A percentile compares a stretch with the other conserved stretches of the same genome.
phyloP scores from a whole-genome alignment of 2,329 filamentous ascomycete species.

The Fusarium irregulare region DNA sequence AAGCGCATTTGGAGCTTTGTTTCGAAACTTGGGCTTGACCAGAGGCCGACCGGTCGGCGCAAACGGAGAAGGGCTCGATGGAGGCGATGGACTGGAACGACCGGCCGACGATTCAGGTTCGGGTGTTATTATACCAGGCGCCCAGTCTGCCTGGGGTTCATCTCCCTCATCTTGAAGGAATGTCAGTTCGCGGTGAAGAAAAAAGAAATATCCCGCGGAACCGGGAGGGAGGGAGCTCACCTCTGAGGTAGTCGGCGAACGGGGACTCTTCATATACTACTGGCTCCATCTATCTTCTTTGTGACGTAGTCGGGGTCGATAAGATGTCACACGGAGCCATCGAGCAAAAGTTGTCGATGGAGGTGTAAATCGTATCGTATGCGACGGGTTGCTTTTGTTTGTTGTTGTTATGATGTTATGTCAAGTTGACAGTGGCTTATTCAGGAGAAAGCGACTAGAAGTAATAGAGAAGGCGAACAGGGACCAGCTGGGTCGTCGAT shows the following conservation, averaged over 20 bases:
- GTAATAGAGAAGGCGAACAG: constrained; percentile 33
- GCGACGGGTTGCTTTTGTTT: background rate
- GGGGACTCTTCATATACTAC: constrained; percentile 88
- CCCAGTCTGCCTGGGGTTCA: constrained; percentile 60
- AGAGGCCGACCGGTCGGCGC: constrained; percentile 67
- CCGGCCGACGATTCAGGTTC: constrained; percentile 47
- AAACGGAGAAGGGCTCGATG: constrained; percentile 63
- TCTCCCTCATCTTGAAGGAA: constrained; percentile 59
- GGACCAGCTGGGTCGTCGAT: constrained; percentile 42
- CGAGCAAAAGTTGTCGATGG: constrained; percentile 36
- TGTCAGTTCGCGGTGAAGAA: constrained; percentile 14
- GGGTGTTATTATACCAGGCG: constrained; percentile 54
- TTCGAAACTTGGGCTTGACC: constrained; percentile 65
- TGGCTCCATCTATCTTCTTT: constrained; percentile 73
- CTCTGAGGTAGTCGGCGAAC: constrained; percentile 89
- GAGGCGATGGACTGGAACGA: constrained; percentile 58
- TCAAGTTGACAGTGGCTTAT: constrained; percentile 7
- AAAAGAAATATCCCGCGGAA: background rate
- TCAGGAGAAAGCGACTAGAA: constrained; percentile 42
- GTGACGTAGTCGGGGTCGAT: constrained; percentile 46
- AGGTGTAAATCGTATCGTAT: constrained; percentile 19
- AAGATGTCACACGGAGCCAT: constrained; percentile 48
- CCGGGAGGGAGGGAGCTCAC: constrained; percentile 58
- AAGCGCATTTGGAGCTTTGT: constrained; percentile 58
- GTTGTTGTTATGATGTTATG: constrained; percentile 26